Conservation (phyloP, 441 rosid genomes). For the Geranium incanum region DNA sequence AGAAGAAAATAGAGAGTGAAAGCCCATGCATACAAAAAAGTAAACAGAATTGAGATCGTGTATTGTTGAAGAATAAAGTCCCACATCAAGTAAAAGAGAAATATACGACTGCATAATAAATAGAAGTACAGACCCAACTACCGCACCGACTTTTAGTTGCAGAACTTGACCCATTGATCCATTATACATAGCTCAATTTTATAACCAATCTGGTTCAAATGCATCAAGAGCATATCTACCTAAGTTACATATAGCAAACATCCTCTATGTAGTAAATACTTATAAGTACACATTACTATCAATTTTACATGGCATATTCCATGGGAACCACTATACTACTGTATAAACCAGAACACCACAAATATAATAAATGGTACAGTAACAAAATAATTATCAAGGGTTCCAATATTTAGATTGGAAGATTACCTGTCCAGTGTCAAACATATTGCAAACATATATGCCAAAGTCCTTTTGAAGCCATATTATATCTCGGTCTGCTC, state of each 20-base stretch:
- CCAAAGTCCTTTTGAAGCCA: constrained; percentile 98
- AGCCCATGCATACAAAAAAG: neutral
- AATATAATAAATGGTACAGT: neutral
- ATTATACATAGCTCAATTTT: neutral
- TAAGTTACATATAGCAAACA: neutral
- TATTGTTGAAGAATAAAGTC: neutral
- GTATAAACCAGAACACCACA: neutral
- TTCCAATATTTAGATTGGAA: neutral
- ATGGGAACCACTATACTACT: neutral
- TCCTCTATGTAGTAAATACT: neutral
- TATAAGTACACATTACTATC: neutral
- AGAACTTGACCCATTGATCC: neutral
- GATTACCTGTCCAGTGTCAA: constrained; percentile 94
- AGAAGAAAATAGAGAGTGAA: neutral
- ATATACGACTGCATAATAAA: neutral
- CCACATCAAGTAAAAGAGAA: neutral
- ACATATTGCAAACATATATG: constrained; percentile 86
- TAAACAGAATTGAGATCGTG: neutral
- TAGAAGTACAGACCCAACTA: neutral
- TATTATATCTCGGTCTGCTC: constrained; percentile 85
- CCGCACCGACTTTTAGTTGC: neutral
- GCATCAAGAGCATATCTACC: neutral
- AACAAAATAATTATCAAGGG: neutral
- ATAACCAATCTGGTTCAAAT: neutral
- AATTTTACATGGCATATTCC: neutral